These are phyloP conservation scores for Annona squamosa DNA, from an alignment of 164 flowering plant genomes.

Conservation along the genomic window DNA sequence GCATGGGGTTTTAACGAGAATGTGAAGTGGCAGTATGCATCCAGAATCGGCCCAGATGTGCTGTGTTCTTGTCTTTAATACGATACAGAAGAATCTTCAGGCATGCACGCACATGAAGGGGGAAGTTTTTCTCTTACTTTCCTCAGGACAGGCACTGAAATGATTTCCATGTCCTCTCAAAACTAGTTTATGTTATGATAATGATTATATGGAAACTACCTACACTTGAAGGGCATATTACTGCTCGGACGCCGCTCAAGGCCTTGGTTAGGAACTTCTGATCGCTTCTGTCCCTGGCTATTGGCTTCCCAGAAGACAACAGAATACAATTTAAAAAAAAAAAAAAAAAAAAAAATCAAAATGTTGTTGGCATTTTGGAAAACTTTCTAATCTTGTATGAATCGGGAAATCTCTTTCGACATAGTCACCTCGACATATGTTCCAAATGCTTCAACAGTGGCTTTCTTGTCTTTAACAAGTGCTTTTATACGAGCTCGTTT, in stretches of 20 bases:
- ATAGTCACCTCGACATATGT: slow-evolving; percentile 78
- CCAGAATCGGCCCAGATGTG: background rate
- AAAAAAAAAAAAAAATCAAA: background rate
- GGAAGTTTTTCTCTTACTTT: background rate
- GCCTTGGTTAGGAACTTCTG: slow-evolving; percentile 48
- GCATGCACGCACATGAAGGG: background rate
- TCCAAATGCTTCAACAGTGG: slow-evolving; percentile 85
- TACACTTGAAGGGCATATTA: slow-evolving; percentile 76
- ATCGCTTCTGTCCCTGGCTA: slow-evolving; percentile 54
- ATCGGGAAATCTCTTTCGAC: background rate
- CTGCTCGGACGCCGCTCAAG: slow-evolving; percentile 67
- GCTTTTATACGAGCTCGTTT: slow-evolving; percentile 77
- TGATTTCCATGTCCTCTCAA: background rate
- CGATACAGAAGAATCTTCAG: background rate
- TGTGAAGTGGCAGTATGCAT: background rate
- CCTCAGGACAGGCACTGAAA: background rate
- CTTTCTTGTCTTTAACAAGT: slow-evolving; percentile 72
- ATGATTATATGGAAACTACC: slow-evolving; percentile 6
- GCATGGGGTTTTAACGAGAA: background rate
- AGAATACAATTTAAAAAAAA: slow-evolving; percentile 4
- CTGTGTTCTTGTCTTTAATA: background rate
- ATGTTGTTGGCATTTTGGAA: background rate
- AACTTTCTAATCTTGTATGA: background rate
- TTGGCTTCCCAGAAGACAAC: slow-evolving; percentile 33
- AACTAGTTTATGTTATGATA: background rate